Evolutionary conservation across 768 basidiomycete species (phyloP).

Genomic region (Tephrocybe rancida): DNA sequence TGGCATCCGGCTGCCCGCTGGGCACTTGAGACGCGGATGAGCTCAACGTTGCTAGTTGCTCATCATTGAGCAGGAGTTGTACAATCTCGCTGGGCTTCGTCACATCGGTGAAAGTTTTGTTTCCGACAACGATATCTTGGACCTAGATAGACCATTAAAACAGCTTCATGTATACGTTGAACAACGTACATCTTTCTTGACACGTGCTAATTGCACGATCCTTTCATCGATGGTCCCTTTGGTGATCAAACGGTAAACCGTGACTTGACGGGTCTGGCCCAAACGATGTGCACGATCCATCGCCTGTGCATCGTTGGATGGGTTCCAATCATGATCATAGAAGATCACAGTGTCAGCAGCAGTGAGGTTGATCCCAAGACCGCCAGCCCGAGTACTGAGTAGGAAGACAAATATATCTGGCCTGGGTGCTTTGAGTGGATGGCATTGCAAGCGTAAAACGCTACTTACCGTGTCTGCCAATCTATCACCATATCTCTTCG

Average conservation of each 20-base stretch:
- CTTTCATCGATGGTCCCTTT: constrained; percentile 96
- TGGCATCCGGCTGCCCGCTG: constrained; percentile 26
- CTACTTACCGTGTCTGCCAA: constrained; percentile 91
- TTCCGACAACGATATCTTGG: constrained; percentile 98
- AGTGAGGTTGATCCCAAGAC: constrained; percentile 94
- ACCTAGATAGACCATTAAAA: constrained; percentile 53
- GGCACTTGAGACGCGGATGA: constrained; percentile 40
- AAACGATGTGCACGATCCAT: constrained; percentile 98
- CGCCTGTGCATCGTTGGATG: constrained; percentile 96
- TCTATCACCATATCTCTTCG: constrained; percentile 98
- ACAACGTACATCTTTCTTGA: constrained; percentile 88
- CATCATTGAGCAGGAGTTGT: constrained; percentile 90
- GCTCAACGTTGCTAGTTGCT: constrained; percentile 80
- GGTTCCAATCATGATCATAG: constrained; percentile 96
- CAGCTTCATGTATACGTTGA: not conserved
- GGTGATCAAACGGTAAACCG: constrained; percentile 93
- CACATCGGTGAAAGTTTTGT: constrained; percentile 91
- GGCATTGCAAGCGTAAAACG: not conserved
- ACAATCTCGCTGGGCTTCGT: constrained; percentile 97
- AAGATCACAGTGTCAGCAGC: constrained; percentile 96
- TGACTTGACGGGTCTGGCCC: constrained; percentile 96
- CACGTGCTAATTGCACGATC: constrained; percentile 92
- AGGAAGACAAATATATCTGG: constrained; percentile 90
- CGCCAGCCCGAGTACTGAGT: constrained; percentile 93
- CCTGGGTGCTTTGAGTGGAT: constrained; percentile 36